Evolutionary conservation across 768 basidiomycete species (phyloP), one percentile per base, ranked within the genome.

Genomic region (Pisolithus microcarpus): DNA sequence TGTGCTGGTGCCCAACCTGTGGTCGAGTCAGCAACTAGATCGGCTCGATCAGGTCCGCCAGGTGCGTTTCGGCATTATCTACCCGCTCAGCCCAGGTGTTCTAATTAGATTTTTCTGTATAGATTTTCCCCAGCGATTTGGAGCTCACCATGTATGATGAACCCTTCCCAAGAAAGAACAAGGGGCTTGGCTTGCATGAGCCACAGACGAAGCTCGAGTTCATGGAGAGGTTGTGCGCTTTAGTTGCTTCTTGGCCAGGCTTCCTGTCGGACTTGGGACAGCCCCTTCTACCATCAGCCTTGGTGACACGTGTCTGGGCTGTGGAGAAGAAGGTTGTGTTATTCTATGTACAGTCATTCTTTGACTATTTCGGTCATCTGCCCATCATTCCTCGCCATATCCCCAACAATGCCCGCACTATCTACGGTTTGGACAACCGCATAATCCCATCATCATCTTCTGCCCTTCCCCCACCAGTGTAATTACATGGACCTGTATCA

Each of bases 341-440:
- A 2, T 53, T 53, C 31, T 53, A 53, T 5, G 3, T 39, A 3
- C 48, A 53, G 13, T 43, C 39, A 30, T 53, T 50, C 18, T 53
- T 53, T 9, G 34, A 53, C 37, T 15, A 38, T 23, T 53, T 53
- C 3, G 18, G 52, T 19, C 36, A 39, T 19, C 46, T 28, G 1
- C 51, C 51, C 28, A 24, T 52, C 8, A 11, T 52, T 11, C 51
- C 26, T 3, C 46, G 36, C 15, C 40, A 18, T 5, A 40, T 52
- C 26, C 46, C 39, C 11, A 40, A 40, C 9, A 31, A 31, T 10
- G 3, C 9, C 11, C 30, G 9, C 30, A 31, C 10, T 31, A 31
- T 31, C 11, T 31, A 10, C 30, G 2, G 30, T 11, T 31, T 31
- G 30, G 30, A 31, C 11, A 31, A 10, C 30, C 8, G 9, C n/a